Conservation (phyloP, 2,329 filamentous ascomycete species). For the Ceratocystis destructans region DNA sequence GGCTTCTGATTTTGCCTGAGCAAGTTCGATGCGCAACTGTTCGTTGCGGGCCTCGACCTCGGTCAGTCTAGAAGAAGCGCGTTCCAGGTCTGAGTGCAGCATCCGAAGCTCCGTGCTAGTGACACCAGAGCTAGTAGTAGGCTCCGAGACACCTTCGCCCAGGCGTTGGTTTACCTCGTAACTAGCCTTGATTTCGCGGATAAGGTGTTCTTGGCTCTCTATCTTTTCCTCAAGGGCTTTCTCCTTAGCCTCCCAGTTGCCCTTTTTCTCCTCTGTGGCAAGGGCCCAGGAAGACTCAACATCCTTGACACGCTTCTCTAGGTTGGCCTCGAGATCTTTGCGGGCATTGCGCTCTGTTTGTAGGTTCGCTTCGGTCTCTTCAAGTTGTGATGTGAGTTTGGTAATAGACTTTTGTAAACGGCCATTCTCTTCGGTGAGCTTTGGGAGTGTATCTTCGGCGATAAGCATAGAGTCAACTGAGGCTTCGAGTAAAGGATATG, state of each 20-base stretch:
- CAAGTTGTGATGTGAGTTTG: slow-evolving; percentile 64
- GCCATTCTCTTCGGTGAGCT: slow-evolving; percentile 75
- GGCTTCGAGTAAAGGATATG: slow-evolving; percentile 89
- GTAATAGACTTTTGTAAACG: slow-evolving; percentile 68
- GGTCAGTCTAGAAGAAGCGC: slow-evolving; percentile 71
- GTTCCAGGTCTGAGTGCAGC: slow-evolving; percentile 79
- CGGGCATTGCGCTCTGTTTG: slow-evolving; percentile 61
- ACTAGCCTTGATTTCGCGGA: slow-evolving; percentile 91
- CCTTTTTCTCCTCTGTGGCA: slow-evolving; percentile 81
- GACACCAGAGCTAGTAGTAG: slow-evolving; percentile 49
- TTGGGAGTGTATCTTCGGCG: slow-evolving; percentile 83
- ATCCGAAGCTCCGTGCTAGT: slow-evolving; percentile 87
- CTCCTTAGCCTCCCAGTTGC: slow-evolving; percentile 94
- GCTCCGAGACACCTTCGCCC: slow-evolving; percentile 47
- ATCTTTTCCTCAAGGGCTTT: slow-evolving; percentile 82
- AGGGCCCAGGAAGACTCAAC: slow-evolving; percentile 82
- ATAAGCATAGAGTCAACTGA: slow-evolving; percentile 77
- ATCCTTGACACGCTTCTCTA: slow-evolving; percentile 73
- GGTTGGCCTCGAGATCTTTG: slow-evolving; percentile 59
- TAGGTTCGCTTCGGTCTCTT: slow-evolving; percentile 67
- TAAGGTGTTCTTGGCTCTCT: slow-evolving; percentile 78
- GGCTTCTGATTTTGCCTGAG: slow-evolving; percentile 59
- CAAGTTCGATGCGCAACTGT: slow-evolving; percentile 77
- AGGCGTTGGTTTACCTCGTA: slow-evolving; percentile 92
- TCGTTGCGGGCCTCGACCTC: slow-evolving; percentile 92